Percentiles rank a stretch among this genome's conserved stretches.
phyloP scores from a whole-genome alignment of 805 yeast species.

The Pichia cephalocereana region DNA sequence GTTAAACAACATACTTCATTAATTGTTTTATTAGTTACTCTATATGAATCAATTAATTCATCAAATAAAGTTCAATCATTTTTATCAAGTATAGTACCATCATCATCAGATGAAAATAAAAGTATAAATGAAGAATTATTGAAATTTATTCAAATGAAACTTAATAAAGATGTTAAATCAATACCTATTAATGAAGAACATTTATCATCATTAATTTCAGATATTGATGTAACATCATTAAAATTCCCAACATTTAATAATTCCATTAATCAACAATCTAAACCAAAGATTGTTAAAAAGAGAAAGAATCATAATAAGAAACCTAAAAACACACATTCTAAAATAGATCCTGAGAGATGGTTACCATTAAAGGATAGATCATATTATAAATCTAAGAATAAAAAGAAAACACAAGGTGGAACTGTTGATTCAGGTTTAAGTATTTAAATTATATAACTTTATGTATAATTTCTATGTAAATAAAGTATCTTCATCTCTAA shows the following conservation, averaged over 20 bases:
- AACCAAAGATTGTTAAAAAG: background rate
- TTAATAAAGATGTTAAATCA: background rate
- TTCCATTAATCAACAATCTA: constrained; percentile 8
- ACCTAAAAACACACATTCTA: constrained; percentile 19
- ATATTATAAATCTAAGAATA: constrained; percentile 69
- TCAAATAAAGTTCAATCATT: constrained; percentile 10
- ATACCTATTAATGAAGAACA: constrained; percentile 8
- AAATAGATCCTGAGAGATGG: constrained; percentile 78
- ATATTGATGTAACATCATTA: constrained; percentile 25
- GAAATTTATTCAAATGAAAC: constrained; percentile 7
- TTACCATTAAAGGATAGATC: constrained; percentile 80
- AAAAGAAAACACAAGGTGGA: constrained; percentile 62
- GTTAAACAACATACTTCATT: constrained; percentile 33
- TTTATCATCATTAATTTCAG: constrained; percentile 20
- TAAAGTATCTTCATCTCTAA: constrained; percentile 95
- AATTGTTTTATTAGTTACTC: constrained; percentile 37
- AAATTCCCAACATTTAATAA: constrained; percentile 8
- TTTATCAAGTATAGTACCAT: constrained; percentile 22
- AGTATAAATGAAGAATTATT: constrained; percentile 25
- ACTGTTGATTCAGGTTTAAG: constrained; percentile 27
- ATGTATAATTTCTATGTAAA: constrained; percentile 48
- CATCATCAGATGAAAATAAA: constrained; percentile 2
- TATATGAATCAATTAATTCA: constrained; percentile 37
- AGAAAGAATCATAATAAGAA: background rate
- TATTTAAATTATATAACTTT: background rate